Evolutionary conservation across 2,329 filamentous ascomycete genomes (phyloP).

Genomic region (Aspergillus tamarii): DNA sequence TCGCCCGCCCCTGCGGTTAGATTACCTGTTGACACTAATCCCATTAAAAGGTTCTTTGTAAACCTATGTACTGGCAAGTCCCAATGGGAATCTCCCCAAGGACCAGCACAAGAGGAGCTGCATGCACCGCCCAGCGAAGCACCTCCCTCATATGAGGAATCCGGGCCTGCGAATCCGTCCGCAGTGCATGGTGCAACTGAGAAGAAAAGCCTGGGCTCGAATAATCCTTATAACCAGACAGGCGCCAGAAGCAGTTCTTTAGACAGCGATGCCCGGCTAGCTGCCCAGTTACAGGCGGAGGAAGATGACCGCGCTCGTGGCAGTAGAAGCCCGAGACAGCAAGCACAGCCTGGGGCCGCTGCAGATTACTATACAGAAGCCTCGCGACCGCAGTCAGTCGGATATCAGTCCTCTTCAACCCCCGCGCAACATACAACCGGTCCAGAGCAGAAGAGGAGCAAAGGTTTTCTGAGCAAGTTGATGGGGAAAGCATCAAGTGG

Average conservation of each 20-base stretch:
- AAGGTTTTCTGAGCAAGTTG: conserved; percentile 57
- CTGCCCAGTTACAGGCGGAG: conserved; percentile 78
- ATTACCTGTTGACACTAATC: neutral
- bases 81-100: conserved; percentile 84
- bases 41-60: conserved; percentile 74
- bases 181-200: conserved; percentile 40
- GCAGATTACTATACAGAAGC: conserved; percentile 51
- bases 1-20: neutral
- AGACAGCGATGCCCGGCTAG: conserved; percentile 73
- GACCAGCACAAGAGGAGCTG: conserved; percentile 54
- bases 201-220: conserved; percentile 59
- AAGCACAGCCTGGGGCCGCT: conserved; percentile 39
- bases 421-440: conserved; percentile 28
- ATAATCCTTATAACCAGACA: conserved; percentile 69
- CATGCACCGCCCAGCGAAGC: conserved; percentile 48
- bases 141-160: conserved; percentile 63
- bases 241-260: conserved; percentile 34
- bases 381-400: conserved; percentile 19
- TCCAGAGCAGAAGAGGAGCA: conserved; percentile 44
- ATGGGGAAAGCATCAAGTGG: conserved; percentile 48
- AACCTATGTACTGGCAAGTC: conserved; percentile 86
- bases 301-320: conserved; percentile 67
- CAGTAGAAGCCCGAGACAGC: conserved; percentile 16
- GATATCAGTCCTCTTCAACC: conserved; percentile 6
- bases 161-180: conserved; percentile 49